These are phyloP conservation scores for Glonium stellatum DNA, from an alignment of 495 filamentous ascomycete species.

Conservation along the genomic window DNA sequence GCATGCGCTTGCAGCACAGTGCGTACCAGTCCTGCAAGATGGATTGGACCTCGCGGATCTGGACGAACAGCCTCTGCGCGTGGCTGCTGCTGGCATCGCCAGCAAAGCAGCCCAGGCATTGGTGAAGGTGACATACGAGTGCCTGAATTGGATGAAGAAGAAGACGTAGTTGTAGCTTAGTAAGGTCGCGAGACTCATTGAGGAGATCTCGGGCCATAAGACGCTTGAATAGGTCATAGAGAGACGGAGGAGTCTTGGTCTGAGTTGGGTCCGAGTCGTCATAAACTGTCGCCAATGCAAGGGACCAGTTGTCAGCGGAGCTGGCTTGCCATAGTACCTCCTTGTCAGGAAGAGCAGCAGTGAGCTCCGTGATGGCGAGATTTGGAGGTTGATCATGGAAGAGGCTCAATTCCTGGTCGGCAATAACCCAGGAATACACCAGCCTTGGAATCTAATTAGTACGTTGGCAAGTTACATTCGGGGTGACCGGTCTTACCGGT, in stretches of 20 bases:
- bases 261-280: slow-evolving; percentile 3
- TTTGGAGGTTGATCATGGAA: slow-evolving; percentile 12
- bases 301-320: slow-evolving; percentile 9
- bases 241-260: slow-evolving; percentile 9
- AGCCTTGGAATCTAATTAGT: slow-evolving; percentile 9
- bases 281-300: slow-evolving; percentile 5
- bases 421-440: slow-evolving; percentile 18
- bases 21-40: slow-evolving; percentile 17
- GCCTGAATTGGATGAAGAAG: slow-evolving; percentile 49
- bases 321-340: slow-evolving; percentile 15
- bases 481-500: slow-evolving; percentile 12
- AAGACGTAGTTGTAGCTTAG: slow-evolving; percentile 44
- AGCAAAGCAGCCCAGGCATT: slow-evolving; percentile 44
- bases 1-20: slow-evolving; percentile 11
- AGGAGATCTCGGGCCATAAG: slow-evolving; percentile 44
- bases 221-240: slow-evolving; percentile 29
- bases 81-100: slow-evolving; percentile 31
- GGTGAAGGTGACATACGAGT: slow-evolving; percentile 43
- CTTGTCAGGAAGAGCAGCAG: slow-evolving; percentile 17
- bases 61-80: slow-evolving; percentile 38
- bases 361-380: slow-evolving; percentile 16
- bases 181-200: slow-evolving; percentile 32
- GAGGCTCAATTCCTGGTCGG: slow-evolving; percentile 16
- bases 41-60: slow-evolving; percentile 31
- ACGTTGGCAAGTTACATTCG: neutral